Percentiles rank a stretch among this genome's conserved stretches.
phyloP scores from a whole-genome alignment of 768 basidiomycete genomes.

The Pholiota microspora region DNA sequence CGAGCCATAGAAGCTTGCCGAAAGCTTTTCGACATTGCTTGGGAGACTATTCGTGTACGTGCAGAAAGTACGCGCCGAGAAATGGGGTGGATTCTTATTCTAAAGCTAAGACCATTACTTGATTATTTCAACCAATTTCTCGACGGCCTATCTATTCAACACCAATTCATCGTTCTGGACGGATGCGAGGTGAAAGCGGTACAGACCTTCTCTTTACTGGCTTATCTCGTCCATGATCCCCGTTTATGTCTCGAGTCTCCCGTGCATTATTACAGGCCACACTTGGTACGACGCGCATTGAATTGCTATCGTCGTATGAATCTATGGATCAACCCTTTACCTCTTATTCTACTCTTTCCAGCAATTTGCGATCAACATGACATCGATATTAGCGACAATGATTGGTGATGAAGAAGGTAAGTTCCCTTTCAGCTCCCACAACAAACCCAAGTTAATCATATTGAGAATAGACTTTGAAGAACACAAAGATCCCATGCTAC shows the following conservation, averaged over 20 bases:
- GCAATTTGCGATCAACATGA: neutral
- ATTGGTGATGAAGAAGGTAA: neutral
- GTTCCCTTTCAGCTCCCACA: neutral
- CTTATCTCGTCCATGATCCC: constrained; percentile 1
- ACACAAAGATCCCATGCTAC: no score
- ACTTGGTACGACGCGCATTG: neutral
- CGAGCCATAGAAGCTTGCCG: neutral
- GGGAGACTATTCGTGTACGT: neutral
- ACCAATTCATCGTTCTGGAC: neutral
- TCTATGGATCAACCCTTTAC: neutral
- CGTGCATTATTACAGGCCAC: neutral
- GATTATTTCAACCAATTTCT: neutral
- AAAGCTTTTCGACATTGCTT: constrained; percentile 1
- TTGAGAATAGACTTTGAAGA: no score
- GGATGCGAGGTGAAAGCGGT: neutral
- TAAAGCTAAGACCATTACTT: neutral
- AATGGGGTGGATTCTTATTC: neutral
- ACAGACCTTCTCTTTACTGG: neutral
- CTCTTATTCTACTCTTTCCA: neutral
- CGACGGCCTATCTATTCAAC: neutral
- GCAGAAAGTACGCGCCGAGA: neutral
- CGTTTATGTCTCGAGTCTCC: neutral
- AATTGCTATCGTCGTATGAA: neutral
- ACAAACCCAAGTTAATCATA: no score
- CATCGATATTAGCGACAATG: neutral